Percentiles rank a stretch among this genome's conserved stretches.
Conservation (phyloP, 176 grass and related monocot species). For the Urochloa ruziziensis region DNA sequence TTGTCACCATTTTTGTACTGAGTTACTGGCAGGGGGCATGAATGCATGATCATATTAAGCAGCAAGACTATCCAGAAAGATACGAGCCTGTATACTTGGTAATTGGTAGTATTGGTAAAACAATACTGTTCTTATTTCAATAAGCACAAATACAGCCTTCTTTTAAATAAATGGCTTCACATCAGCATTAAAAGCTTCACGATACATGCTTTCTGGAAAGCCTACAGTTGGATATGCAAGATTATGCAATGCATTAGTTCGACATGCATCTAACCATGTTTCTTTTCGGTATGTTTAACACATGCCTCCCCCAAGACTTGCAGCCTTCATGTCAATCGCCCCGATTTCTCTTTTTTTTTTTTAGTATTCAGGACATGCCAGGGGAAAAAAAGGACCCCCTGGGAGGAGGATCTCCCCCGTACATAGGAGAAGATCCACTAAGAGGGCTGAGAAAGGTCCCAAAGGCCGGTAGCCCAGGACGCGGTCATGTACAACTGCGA, state of each 20-base stretch:
- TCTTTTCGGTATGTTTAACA: neutral
- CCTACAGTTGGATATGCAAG: neutral
- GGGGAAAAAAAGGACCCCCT: neutral
- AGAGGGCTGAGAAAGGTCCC: neutral
- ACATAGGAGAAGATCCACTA: neutral
- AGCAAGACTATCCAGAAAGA: neutral
- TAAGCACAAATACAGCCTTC: neutral
- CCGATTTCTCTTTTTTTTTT: neutral
- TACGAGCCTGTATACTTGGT: neutral
- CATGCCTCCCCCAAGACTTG: neutral
- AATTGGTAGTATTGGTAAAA: constrained; percentile 14
- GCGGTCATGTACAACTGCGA: neutral
- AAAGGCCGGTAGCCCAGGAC: neutral
- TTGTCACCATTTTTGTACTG: neutral
- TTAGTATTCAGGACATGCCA: neutral
- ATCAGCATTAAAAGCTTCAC: neutral
- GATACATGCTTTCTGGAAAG: neutral
- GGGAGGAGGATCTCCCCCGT: too few species aligned
- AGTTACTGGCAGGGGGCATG: neutral
- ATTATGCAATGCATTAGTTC: neutral
- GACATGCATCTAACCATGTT: constrained; percentile 14
- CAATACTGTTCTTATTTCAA: neutral
- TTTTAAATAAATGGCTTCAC: neutral
- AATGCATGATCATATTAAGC: neutral
- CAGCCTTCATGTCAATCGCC: neutral